phyloP scores from a whole-genome alignment of 305 asterid genomes.

The Plantago coronopus region DNA sequence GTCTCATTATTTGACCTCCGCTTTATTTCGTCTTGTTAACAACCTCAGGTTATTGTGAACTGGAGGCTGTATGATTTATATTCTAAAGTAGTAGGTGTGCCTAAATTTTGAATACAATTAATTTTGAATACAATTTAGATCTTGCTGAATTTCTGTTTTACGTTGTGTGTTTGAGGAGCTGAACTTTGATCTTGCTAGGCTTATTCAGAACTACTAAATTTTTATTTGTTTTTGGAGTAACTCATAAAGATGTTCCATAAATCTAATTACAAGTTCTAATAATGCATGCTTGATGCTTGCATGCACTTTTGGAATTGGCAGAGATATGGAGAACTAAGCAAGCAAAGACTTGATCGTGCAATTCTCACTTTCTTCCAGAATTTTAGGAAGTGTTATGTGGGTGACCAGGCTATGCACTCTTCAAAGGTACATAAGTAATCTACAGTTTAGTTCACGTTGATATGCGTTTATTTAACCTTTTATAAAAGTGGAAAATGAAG shows the following conservation, averaged over 20 bases:
- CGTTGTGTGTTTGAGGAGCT: constrained; percentile 10
- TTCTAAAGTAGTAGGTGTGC: no score
- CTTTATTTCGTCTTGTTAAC: no score
- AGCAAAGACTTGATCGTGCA: constrained; percentile 96
- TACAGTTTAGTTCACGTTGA: constrained; percentile 18
- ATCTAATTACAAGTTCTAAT: constrained; percentile 28
- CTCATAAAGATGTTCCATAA: constrained; percentile 8
- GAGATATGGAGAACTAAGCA: constrained; percentile 87
- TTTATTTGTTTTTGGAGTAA: no score
- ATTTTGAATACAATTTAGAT: no score
- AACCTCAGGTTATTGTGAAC: no score
- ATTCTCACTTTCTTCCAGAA: constrained; percentile 87
- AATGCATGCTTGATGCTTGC: constrained; percentile 24
- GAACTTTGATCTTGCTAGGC: constrained; percentile 13
- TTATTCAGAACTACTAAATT: background rate
- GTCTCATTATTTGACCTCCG: no score
- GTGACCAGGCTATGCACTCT: constrained; percentile 97
- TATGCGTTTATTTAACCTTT: constrained; percentile 22
- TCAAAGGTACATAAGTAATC: constrained; percentile 58
- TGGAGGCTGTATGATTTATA: no score
- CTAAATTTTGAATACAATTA: no score
- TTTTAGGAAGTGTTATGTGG: constrained; percentile 89
- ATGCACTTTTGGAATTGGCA: constrained; percentile 34
- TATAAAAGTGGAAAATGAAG: constrained; percentile 4
- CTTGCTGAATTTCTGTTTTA: constrained; percentile 10